Evolutionary conservation across 2,329 filamentous ascomycete species (phyloP).

Genomic region (Trichoderma brevicompactum): DNA sequence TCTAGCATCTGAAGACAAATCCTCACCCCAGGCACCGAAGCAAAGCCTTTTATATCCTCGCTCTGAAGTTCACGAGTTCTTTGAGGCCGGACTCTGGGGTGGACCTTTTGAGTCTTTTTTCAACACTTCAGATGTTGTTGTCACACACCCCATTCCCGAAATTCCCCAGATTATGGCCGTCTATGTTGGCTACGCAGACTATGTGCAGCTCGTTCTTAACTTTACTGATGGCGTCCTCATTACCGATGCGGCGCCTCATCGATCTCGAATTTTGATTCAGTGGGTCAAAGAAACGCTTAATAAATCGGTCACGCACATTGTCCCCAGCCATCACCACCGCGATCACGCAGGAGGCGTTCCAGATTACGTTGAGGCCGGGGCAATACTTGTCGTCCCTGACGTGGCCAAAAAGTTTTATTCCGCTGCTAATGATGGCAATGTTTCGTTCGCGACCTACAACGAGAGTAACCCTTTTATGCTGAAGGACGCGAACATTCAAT

Average conservation of each 20-base stretch:
- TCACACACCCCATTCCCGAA: background rate
- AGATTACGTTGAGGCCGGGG: background rate
- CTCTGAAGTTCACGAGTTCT: conserved; percentile 2
- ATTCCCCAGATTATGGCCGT: conserved; percentile 13
- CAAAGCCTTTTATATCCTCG: background rate
- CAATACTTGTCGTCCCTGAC: background rate
- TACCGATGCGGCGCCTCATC: conserved; percentile 3
- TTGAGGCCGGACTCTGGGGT: conserved; percentile 1
- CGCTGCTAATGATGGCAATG: background rate
- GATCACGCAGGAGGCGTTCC: background rate
- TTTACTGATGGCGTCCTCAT: conserved; percentile 11
- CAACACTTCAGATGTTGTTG: background rate
- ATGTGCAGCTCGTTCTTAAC: conserved; percentile 13
- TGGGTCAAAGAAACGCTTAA: background rate
- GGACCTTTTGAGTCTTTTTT: background rate
- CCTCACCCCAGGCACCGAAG: conserved; percentile 10
- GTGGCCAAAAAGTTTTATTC: conserved; percentile 5
- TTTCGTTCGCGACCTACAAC: background rate
- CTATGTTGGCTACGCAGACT: conserved; percentile 20
- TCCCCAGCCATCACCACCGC: conserved; percentile 1
- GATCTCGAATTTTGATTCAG: background rate
- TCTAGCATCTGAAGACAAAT: background rate
- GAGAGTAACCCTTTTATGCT: background rate
- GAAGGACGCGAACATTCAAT: background rate
- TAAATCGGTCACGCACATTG: background rate